These are phyloP conservation scores for Saccharomyces hybrid DNA, from an alignment of 1,139 yeast species.

Conservation along the genomic window DNA sequence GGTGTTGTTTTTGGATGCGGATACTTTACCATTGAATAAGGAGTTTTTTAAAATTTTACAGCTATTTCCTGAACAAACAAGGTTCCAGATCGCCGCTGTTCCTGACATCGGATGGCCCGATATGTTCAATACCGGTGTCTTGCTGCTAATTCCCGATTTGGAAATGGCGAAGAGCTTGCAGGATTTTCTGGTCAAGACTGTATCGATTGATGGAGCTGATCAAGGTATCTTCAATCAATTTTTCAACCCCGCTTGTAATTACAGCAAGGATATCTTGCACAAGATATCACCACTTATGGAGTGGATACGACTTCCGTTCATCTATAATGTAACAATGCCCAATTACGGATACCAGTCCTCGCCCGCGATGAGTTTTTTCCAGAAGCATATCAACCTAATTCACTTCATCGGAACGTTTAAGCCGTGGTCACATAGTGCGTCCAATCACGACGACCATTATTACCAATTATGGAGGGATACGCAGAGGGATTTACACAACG, in stretches of 20 bases:
- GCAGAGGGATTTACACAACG: neutral
- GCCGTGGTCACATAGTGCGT: constrained; percentile 53
- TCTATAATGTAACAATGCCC: constrained; percentile 75
- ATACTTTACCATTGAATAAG: constrained; percentile 54
- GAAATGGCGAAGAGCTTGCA: constrained; percentile 41
- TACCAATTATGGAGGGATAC: neutral
- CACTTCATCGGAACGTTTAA: constrained; percentile 79
- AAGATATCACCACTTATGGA: constrained; percentile 10
- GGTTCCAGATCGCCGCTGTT: constrained; percentile 52
- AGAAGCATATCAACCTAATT: constrained; percentile 47
- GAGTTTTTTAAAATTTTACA: constrained; percentile 21
- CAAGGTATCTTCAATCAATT: constrained; percentile 86
- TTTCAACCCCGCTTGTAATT: constrained; percentile 42
- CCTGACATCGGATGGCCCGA: constrained; percentile 97
- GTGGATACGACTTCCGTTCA: constrained; percentile 72
- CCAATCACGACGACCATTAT: neutral
- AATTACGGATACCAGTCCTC: constrained; percentile 69
- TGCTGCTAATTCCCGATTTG: constrained; percentile 55
- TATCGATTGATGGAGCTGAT: constrained; percentile 90
- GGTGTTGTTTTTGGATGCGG: constrained; percentile 75
- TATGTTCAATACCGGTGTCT: constrained; percentile 83
- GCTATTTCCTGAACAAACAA: constrained; percentile 15
- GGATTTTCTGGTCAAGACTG: constrained; percentile 33
- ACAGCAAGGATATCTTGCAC: neutral
- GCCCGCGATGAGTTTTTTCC: constrained; percentile 66